Evolutionary conservation across 2,329 filamentous ascomycete genomes (phyloP), one percentile per base, ranked within the genome.

Genomic region (Juglanconis oblonga): DNA sequence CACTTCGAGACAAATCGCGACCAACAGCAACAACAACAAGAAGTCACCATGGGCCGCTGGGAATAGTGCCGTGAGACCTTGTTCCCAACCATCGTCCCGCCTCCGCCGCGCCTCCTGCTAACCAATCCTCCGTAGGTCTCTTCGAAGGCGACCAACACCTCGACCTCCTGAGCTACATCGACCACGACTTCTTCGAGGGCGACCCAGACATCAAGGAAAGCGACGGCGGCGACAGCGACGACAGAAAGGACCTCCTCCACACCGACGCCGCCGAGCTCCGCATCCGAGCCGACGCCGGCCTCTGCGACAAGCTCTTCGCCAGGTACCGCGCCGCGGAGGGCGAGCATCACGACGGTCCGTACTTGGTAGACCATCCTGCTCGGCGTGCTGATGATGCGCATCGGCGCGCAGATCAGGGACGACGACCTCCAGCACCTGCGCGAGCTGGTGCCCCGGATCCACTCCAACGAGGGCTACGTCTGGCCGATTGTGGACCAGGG

Each of bases 301-400:
- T 59, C 40, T 57, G 60, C 24, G 57, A 55, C 8, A 11, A 40
- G 50, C 55, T 64, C 11, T 52, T 64, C 42, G 35, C 10, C 10
- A 52, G 44, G 29, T 61, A 57, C 42, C 56, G 58, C 51, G 29
- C 40, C 7, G 52, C 24, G n/a, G 55, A 63, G 52, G 6, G 35
- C 3, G 50, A 86, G 44, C 9, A 6, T 13, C 40, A 5, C 10
- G 14, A 52, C 0, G 62, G 64, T 13, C 49, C 65, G 36, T 69
- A 67, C 58, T n/a, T n/a, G n/a, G n/a, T 57, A 45, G 3, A 45
- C 67, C 48, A 58, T 65, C 38, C 13, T 70, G 8, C 53, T 63
- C 47, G 64, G 64, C 11, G 67, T 64, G 3, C 29, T 68, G 45
- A 58, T 70, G 63, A 69, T 69, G 68, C 61, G 64, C 7, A 54